Evolutionary conservation across 176 grass and related monocot genomes (phyloP).

Genomic region (Metroxylon sagu): DNA sequence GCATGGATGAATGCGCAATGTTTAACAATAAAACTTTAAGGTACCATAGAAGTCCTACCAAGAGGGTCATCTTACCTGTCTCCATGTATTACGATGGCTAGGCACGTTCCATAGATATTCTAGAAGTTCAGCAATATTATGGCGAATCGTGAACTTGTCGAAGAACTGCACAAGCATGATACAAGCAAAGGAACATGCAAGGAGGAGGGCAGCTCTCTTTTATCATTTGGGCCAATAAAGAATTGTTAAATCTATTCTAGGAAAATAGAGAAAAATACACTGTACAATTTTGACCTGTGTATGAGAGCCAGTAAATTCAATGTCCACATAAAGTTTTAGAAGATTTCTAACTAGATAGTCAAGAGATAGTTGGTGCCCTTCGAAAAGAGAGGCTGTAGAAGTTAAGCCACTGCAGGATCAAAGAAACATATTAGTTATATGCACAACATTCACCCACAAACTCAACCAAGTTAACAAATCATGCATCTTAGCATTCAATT

Average conservation of each 20-base stretch:
- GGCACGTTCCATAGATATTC: constrained; percentile 94
- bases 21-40: too few relatives aligned
- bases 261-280: too few relatives aligned
- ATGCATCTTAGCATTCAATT: background rate
- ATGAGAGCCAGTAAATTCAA: constrained; percentile 98
- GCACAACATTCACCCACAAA: background rate
- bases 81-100: constrained; percentile 84
- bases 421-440: constrained; percentile 8
- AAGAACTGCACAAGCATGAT: constrained; percentile 48
- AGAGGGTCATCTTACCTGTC: constrained; percentile 40
- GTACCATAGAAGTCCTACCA: too few relatives aligned
- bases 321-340: constrained; percentile 96
- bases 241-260: too few relatives aligned
- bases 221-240: too few relatives aligned
- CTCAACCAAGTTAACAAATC: background rate
- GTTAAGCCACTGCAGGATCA: constrained; percentile 47
- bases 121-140: constrained; percentile 96
- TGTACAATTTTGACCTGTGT: constrained; percentile 47
- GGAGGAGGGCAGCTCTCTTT: too few relatives aligned
- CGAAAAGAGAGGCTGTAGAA: constrained; percentile 72
- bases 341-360: constrained; percentile 91
- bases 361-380: constrained; percentile 80
- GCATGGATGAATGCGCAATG: too few relatives aligned
- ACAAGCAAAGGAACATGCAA: constrained; percentile 10
- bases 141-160: constrained; percentile 93